Evolutionary conservation across 768 basidiomycete species (phyloP).

Genomic region (Boletus sp.): DNA sequence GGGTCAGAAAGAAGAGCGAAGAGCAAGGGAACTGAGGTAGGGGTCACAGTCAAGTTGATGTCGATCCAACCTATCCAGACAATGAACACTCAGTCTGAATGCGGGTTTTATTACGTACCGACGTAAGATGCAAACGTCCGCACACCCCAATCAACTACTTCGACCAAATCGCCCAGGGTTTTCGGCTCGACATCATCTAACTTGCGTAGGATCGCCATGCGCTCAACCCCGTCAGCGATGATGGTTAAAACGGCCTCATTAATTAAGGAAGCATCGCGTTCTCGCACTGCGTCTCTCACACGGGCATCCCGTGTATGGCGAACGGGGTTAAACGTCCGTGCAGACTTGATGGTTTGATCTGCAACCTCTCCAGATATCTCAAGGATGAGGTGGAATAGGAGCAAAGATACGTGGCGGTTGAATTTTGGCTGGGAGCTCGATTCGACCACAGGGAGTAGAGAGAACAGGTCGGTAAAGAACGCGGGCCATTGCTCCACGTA

Average conservation of each 20-base stretch:
- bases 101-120: slow-evolving; percentile 52
- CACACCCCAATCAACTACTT: slow-evolving; percentile 90
- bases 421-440: slow-evolving; percentile 55
- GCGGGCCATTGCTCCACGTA: slow-evolving; percentile 84
- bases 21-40: slow-evolving; percentile 78
- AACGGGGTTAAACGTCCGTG: slow-evolving; percentile 63
- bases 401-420: slow-evolving; percentile 81
- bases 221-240: slow-evolving; percentile 65
- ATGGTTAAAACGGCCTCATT: slow-evolving; percentile 87
- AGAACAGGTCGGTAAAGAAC: slow-evolving; percentile 77
- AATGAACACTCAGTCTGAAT: background rate
- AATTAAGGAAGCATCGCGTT: slow-evolving; percentile 80
- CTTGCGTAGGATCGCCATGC: slow-evolving; percentile 53
- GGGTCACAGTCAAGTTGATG: slow-evolving; percentile 93
- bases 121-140: slow-evolving; percentile 91
- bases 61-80: slow-evolving; percentile 87
- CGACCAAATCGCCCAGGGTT: slow-evolving; percentile 57
- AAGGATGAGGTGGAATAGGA: slow-evolving; percentile 87
- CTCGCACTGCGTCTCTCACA: slow-evolving; percentile 86
- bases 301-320: slow-evolving; percentile 79
- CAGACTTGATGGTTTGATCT: slow-evolving; percentile 89
- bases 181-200: slow-evolving; percentile 39
- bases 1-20: slow-evolving; percentile 79
- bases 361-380: slow-evolving; percentile 98
- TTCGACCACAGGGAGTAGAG: slow-evolving; percentile 63